Base-by-base conservation (phyloP, 176 grass and related monocot species). In the Pontederia paniculata region DNA sequence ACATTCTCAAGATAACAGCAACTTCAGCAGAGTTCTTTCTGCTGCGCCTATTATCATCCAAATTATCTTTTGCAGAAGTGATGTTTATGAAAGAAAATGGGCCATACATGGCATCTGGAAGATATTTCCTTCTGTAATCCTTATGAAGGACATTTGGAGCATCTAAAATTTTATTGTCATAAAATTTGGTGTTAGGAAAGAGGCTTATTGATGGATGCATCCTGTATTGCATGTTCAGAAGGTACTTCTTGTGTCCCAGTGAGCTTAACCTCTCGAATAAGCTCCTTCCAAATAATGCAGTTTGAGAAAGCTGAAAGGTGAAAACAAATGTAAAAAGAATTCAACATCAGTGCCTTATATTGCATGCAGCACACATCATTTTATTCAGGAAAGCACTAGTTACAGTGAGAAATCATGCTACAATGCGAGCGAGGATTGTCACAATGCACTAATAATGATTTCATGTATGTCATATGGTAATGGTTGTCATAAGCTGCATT, bases 141-240 rank as follows among this genome's bases (percentile, higher is more conserved):
- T 81, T 73, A 45, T 83, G 45, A 41, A 59, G 66, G 63, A 94
- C 83, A 70, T 68, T 81, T 70, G 83, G 83, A 21, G 73, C 88
- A 78, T 94, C 71, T 10, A 62, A 65, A 60, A 94, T 71, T 73
- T 81, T 81, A 42, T 73, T 71, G 8, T 78, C 66, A 64, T 94
- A 94, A 56, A 94, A 94, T 44, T 63, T 81, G 19, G 14, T 50
- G 74, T 84, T 88, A 14, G 88, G 88, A 67, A 94, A 94, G 5
- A 81, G 63, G 60, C 88, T 94, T 54, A 94, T 88, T 11, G 46
- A 78, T 23, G 88, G 88, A 54, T 94, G 88, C 88, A 94, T 94
- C 62, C 88, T 78, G 57, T 88, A 94, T 57, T 94, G 88, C 77
- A 83, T 60, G 63, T 81, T 84, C 17, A 94, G 70, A 55, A 88